Conservation (phyloP, 768 basidiomycete genomes). For the Phylloporus rhodoxanthus region DNA sequence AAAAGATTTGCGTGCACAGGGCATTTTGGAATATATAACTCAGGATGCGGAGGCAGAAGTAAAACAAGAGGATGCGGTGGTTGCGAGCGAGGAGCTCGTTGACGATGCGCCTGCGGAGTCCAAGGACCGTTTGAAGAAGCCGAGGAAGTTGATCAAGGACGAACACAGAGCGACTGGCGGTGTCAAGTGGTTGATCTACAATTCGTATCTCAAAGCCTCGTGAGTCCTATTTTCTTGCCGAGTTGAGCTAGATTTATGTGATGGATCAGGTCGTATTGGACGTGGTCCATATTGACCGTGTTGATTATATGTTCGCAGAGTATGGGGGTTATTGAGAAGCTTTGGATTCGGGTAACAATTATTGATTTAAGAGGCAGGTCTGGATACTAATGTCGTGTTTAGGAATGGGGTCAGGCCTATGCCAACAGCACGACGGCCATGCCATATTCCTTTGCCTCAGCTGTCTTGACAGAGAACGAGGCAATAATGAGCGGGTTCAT, state of each 20-base stretch:
- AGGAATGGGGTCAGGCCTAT: slow-evolving; percentile 30
- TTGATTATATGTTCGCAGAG: slow-evolving; percentile 23
- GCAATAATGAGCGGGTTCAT: slow-evolving; percentile 22
- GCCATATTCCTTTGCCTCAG: slow-evolving; percentile 18
- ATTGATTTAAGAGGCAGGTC: background rate
- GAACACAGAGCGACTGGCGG: slow-evolving; percentile 77
- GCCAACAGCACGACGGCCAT: background rate
- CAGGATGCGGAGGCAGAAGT: slow-evolving; percentile 46
- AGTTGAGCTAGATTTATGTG: background rate
- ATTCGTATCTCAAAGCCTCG: slow-evolving; percentile 68
- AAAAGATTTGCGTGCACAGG: slow-evolving; percentile 54
- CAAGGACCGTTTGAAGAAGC: slow-evolving; percentile 43
- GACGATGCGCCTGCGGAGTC: slow-evolving; percentile 1
- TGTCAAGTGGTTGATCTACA: slow-evolving; percentile 73
- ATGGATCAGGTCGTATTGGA: slow-evolving; percentile 27
- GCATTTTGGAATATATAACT: slow-evolving; percentile 56
- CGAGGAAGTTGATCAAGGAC: slow-evolving; percentile 71
- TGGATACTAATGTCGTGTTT: background rate
- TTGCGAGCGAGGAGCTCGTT: slow-evolving; percentile 7
- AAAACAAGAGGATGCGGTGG: slow-evolving; percentile 38
- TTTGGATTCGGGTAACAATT: slow-evolving; percentile 26
- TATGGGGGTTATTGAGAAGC: slow-evolving; percentile 26
- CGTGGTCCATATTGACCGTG: slow-evolving; percentile 19
- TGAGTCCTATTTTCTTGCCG: slow-evolving; percentile 21
- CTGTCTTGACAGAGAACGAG: slow-evolving; percentile 26